Evolutionary conservation across 2,329 filamentous ascomycete species (phyloP), one percentile per base, ranked within the genome.

Genomic region (Cladophialophora bantiana): DNA sequence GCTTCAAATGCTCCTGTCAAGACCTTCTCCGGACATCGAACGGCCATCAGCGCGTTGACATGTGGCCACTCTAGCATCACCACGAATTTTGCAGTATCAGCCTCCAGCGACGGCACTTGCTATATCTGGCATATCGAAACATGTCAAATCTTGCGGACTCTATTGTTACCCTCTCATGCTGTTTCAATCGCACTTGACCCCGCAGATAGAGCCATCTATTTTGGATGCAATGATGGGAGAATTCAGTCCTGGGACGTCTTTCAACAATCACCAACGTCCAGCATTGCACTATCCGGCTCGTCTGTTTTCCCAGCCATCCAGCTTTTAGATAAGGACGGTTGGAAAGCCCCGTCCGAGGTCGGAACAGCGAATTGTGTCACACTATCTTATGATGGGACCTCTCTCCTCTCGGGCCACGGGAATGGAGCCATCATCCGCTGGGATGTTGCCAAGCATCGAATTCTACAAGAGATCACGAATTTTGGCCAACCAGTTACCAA

Each of bases 71-170:
- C 90, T 75, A 82, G 85, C 67, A 89, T 88, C 76, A 87, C 89
- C 73, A 90, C 90, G 66, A 94, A 92, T 77, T 88, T 98, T 68
- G 94, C 91, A 66, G 85, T 97, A 20, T 96, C 94, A 2, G 88
- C 89, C 6, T 92, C 92, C 71, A 89, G 87, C 73, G 95, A 98
- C 80, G 94, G 92, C 79, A 95, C 92, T 7, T 92, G 92, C 73
- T 89, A 97, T 74, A 84, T 96, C 67, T 99, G 95, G 95, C 94
- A 98, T 79, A 96, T 96, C 76, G 88, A 89, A 68, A 91, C 88
- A 0, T 92, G 92, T 45, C 86, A 88, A 67, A 83, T 90, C 10
- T 81, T 98, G 65, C 88, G 94, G 52, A 98, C 93, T 3, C 88
- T 96, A 70, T 84, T 98, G 48, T 87, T 98, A 64, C 88, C 91